Base-by-base conservation (phyloP, 805 yeast genomes). In the Yueomyces sinensis region DNA sequence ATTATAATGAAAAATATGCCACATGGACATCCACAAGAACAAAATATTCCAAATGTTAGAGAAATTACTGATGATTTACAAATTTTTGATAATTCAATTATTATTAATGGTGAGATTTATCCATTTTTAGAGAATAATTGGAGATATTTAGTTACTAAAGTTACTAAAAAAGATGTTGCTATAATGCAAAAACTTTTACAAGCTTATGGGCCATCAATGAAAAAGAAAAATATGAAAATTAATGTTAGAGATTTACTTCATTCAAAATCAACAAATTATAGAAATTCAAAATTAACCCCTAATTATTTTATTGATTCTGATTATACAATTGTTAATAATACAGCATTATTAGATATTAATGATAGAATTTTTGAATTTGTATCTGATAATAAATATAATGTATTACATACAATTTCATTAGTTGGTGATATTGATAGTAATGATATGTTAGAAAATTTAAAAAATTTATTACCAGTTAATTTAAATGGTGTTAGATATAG, bases 81-180 rank as follows among this genome's bases (percentile, higher is more conserved):
- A 5, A 54, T 76, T 19, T 45, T 46, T 0, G 49, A 52, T 1
- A 76, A 89, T 0, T 53, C 69, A 0, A 58, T 83, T 4, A 65
- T 84, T 33, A 71, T 74, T 20, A 81, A 89, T 53, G 97, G 97
- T 30, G 75, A 76, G 5, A 66, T 81, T 14, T 58, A 63, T 38
- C 66, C 65, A 3, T 63, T 77, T 43, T 61, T 57, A 27, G 56
- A 65, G 1, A 60, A 65, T 33, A 43, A 50, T 4, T 79, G 83
- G 80, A 74, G 74, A 40, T 59, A 59, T 30, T 50, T 67, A 2
- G 53, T 78, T 46, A 65, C 72, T 3, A 63, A 56, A 27, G 81
- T 76, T 42, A 43, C 76, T 14, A 56, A 61, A 17, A 62, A 59
- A 17, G 97, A 87, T 56, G 63, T 59, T 3, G 36, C 43, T 2